Conservation (phyloP, 2,329 filamentous ascomycete species). For the Colletotrichum horii region DNA sequence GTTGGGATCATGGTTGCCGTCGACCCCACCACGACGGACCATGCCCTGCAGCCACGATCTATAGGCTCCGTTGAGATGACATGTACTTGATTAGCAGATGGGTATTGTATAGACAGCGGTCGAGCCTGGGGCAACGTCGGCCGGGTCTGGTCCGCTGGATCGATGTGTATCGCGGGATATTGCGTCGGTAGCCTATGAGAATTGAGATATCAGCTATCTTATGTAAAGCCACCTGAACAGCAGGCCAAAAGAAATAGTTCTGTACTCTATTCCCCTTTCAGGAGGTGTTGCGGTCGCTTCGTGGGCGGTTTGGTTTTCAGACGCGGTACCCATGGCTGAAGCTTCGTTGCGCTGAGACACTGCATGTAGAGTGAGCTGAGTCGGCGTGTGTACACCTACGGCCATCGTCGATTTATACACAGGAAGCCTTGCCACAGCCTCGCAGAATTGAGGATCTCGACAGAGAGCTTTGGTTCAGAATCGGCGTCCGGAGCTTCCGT, state of each 20-base stretch:
- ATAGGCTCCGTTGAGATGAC: constrained; percentile 25
- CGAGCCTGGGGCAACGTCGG: constrained; percentile 8
- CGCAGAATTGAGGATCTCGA: not conserved
- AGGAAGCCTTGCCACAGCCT: not conserved
- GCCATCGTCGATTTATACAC: not conserved
- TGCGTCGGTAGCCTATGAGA: not conserved
- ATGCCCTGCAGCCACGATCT: constrained; percentile 6
- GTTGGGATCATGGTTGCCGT: constrained; percentile 24
- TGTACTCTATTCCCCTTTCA: not conserved
- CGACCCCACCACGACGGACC: constrained; percentile 11
- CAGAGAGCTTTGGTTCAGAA: not conserved
- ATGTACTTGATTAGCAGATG: constrained; percentile 19
- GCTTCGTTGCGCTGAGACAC: not conserved
- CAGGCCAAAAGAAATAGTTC: not conserved
- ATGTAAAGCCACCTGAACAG: not conserved
- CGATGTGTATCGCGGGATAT: constrained; percentile 16
- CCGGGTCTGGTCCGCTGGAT: constrained; percentile 25
- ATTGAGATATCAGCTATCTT: not conserved
- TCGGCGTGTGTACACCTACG: not conserved
- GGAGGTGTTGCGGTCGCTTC: not conserved
- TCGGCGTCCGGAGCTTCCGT: not conserved
- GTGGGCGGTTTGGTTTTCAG: not conserved
- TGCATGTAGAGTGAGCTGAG: not conserved
- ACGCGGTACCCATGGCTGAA: not conserved
- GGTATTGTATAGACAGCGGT: not conserved